Evolutionary conservation across 805 yeast species (phyloP).

Genomic region (Debaryomyces maramus): DNA sequence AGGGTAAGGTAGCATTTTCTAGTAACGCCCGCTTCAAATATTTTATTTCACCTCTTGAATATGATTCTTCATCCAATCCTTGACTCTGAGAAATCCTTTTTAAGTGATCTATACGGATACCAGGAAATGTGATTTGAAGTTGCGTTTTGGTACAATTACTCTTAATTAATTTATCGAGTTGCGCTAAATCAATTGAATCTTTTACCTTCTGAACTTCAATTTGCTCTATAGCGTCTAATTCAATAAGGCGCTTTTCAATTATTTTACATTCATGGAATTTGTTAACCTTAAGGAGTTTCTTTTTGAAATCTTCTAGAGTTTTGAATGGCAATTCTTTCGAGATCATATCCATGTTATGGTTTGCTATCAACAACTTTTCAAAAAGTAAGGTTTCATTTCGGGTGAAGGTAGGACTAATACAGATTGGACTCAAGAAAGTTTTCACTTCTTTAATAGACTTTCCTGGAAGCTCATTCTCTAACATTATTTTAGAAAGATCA

Average conservation of each 20-base stretch:
- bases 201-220: constrained; percentile 7
- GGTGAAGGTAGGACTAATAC: constrained; percentile 3
- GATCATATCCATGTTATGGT: neutral
- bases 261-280: neutral
- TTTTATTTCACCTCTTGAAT: constrained; percentile 27
- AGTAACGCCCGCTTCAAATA: constrained; percentile 17
- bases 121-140: constrained; percentile 14
- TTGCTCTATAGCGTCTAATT: constrained; percentile 1
- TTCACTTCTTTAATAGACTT: constrained; percentile 11
- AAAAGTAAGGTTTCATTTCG: constrained; percentile 4
- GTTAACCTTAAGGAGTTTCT: neutral
- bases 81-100: neutral
- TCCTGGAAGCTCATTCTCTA: constrained; percentile 14
- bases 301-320: constrained; percentile 3
- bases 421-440: constrained; percentile 2
- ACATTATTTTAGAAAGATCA: constrained; percentile 13
- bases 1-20: constrained; percentile 8
- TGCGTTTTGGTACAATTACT: constrained; percentile 19
- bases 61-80: constrained; percentile 8
- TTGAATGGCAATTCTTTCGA: constrained; percentile 12
- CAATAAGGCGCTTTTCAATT: constrained; percentile 1
- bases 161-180: constrained; percentile 11
- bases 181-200: constrained; percentile 4
- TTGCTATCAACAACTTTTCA: constrained; percentile 3
- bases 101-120: constrained; percentile 6